Base-by-base conservation (phyloP, 176 grass and related monocot genomes). In the Pharus latifolius region DNA sequence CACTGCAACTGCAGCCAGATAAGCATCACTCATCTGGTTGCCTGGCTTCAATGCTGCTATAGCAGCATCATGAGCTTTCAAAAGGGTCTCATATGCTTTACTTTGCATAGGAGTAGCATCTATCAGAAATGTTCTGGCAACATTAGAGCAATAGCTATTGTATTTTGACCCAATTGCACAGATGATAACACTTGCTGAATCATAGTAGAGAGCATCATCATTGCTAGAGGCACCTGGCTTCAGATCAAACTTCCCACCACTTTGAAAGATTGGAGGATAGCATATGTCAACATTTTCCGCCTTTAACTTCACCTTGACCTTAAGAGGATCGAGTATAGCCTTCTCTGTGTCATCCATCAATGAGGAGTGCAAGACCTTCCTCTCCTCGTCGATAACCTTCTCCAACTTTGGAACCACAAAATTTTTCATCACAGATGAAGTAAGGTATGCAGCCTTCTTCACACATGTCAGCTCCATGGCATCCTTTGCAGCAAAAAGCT, bases 371-470 rank as follows among this genome's bases (percentile, higher is more conserved):
- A 87, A 81, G 42, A 93, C 72, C 74, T 88, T 93, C 69, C 82
- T 97, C 73, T 97, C 89, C 73, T 85, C 89, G 14, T 93, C 95
- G 9, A 98, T 93, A 60, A 88, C 73, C 51, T 85, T 89, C 77
- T 98, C 89, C 72, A 93, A 16, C 20, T 87, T 98, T 20, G 94
- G 94, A 32, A 98, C 94, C 66, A 98, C 89, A 90, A 90, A 98
- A 74, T 78, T 83, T 80, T 80, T 93, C 78, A 98, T 84, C 16
- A 89, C 87, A 37, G 84, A 86, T 32, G 84, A 89, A 65, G 86
- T 90, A 51, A 97, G 63, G 71, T 92, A 92, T 44, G 89, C 83
- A 56, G 89, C 89, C 74, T 97, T 90, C 46, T 82, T 97, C 37
- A 85, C 84, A 57, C 80, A 88, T 24, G 67, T 88, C 42, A 92